Base-by-base conservation (phyloP, 371 early-diverging fungal genomes). In the Mucor sp. region DNA sequence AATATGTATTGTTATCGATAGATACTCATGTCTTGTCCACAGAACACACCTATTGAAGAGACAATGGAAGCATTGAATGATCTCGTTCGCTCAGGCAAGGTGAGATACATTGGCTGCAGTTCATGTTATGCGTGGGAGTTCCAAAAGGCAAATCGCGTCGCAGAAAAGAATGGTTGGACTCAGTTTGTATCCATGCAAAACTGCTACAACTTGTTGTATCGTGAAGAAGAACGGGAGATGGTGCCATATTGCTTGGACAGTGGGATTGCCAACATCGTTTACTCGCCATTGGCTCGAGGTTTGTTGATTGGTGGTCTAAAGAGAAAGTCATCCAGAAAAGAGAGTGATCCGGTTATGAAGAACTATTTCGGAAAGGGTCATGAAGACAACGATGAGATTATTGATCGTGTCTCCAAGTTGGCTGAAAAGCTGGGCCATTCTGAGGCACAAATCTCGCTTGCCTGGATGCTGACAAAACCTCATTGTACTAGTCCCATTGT, bases 211-310 rank as follows among this genome's bases (percentile, higher is more conserved):
- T 56, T 79, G 25, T 21, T 81, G 30, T 85, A 85, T 53, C 83
- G 85, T 28, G 85, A 85, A 62, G 84, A 85, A 70, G 86, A 85
- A 56, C 75, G 86, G 21, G 86, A 85, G 23, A 83, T 85, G 82
- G 60, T 75, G 58, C 78, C 81, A 21, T 81, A 76, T 33, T 78
- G 76, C 60, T n/a, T 50, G 17, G 77, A 74, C 69, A 43, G 62
- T 14, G 78, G 78, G 41, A 78, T 84, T 58, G 76, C 78, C 15
- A 28, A 64, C 21, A 76, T 77, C 21, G 74, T 72, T 39, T 84
- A 75, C 67, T 77, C 79, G 0, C 82, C 83, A 6, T 76, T 81
- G 32, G 79, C 77, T 7, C 59, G 66, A 62, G 70, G 67, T 14
- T n/a, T 70, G 3, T 62, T 67, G 62, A 60, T 62, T 33, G 68